Evolutionary conservation across 2,329 filamentous ascomycete genomes (phyloP).

Genomic region (Exophiala alcalophila): DNA sequence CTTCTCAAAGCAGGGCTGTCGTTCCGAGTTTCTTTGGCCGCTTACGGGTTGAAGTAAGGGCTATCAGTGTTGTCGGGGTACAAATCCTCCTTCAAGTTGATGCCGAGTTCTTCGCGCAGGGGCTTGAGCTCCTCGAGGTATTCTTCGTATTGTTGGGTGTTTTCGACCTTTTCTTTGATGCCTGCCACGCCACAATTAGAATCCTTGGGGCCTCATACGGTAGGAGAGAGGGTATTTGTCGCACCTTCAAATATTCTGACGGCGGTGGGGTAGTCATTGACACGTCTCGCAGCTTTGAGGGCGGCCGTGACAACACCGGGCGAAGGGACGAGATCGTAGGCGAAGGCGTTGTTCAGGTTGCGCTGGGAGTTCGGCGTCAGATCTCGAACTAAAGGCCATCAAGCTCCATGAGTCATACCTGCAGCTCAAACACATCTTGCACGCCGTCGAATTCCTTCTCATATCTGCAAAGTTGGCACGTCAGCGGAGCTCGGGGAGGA

Average conservation of each 20-base stretch:
- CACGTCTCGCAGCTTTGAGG: slow-evolving; percentile 86
- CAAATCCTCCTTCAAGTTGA: slow-evolving; percentile 86
- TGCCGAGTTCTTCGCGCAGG: slow-evolving; percentile 88
- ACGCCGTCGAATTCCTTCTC: slow-evolving; percentile 99
- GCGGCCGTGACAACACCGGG: slow-evolving; percentile 86
- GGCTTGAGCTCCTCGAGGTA: slow-evolving; percentile 84
- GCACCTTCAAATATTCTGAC: slow-evolving; percentile 98
- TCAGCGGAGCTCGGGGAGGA: slow-evolving; percentile 33
- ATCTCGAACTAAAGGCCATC: not conserved
- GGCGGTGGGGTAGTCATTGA: slow-evolving; percentile 98
- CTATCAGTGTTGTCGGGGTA: slow-evolving; percentile 60
- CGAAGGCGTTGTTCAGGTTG: slow-evolving; percentile 99
- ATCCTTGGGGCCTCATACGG: too few relatives aligned
- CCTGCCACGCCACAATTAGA: too few relatives aligned
- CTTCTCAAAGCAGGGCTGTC: too few relatives aligned
- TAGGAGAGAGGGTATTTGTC: too few relatives aligned
- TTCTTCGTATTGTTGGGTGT: slow-evolving; percentile 93
- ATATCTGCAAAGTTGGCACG: slow-evolving; percentile 64
- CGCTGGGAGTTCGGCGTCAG: slow-evolving; percentile 53
- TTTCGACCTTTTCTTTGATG: slow-evolving; percentile 99
- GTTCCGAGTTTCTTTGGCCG: too few relatives aligned
- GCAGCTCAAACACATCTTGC: slow-evolving; percentile 98
- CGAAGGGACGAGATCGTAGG: slow-evolving; percentile 98
- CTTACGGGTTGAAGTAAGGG: slow-evolving; percentile 31
- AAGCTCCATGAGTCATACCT: slow-evolving; percentile 58